Percentiles rank a stretch among this genome's conserved stretches.
phyloP scores from a whole-genome alignment of 1,284 basidiomycete species.

The Puccinia sorghi region DNA sequence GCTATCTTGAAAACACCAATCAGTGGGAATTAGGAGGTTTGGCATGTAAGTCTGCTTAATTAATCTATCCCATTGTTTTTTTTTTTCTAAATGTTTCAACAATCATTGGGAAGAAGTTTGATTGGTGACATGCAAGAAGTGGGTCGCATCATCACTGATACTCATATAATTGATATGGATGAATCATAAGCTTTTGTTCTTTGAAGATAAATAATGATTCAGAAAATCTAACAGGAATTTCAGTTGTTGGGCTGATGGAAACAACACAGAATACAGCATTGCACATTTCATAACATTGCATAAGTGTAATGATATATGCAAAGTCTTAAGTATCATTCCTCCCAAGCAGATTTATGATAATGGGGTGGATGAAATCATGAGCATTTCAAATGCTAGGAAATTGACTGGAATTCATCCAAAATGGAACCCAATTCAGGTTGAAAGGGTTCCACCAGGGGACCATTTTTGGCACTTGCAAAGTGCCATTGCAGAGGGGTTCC shows the following conservation, averaged over 20 bases:
- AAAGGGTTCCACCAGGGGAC: too few species aligned
- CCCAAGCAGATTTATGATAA: too few species aligned
- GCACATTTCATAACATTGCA: not conserved
- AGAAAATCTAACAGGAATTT: not conserved
- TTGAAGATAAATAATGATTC: not conserved
- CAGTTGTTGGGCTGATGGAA: conserved; percentile 1
- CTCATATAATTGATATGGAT: conserved; percentile 20
- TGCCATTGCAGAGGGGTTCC: too few species aligned
- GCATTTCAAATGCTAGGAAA: too few species aligned
- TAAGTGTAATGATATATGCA: conserved; percentile 2
- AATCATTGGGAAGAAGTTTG: not conserved
- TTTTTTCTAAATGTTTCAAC: not conserved
- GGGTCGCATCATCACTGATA: not conserved
- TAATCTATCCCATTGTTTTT: not conserved
- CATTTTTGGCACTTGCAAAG: too few species aligned
- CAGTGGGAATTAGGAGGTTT: not conserved
- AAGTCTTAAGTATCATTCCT: not conserved
- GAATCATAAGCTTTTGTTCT: not conserved
- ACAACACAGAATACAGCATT: not conserved
- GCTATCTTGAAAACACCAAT: not conserved
- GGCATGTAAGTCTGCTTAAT: not conserved
- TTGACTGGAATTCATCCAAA: too few species aligned
- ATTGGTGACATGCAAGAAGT: conserved; percentile 20
- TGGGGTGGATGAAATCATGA: too few species aligned
- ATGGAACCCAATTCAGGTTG: too few species aligned